phyloP scores from a whole-genome alignment of 352 stramenopile genomes.

The Phytophthora pinifolia region DNA sequence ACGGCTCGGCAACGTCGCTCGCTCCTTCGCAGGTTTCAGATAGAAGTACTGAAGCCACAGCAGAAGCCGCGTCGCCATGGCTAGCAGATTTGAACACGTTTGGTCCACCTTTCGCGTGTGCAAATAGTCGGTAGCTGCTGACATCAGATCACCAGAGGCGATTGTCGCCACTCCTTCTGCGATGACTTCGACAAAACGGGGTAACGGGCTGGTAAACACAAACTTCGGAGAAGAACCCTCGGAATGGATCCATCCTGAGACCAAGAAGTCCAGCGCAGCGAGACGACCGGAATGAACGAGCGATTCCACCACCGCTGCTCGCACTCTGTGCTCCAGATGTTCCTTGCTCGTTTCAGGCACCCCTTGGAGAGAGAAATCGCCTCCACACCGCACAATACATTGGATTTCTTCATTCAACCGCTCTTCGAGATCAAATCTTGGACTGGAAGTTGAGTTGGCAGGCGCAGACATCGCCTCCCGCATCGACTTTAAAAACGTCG shows the following conservation, averaged over 20 bases:
- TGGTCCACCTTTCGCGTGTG: slow-evolving; percentile 69
- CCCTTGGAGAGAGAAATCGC: slow-evolving; percentile 38
- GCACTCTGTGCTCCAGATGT: slow-evolving; percentile 37
- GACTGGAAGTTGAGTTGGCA: slow-evolving; percentile 9
- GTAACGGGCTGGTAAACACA: slow-evolving; percentile 43
- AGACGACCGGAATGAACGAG: slow-evolving; percentile 50
- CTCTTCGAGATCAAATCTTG: slow-evolving; percentile 47
- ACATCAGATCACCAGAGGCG: slow-evolving; percentile 55
- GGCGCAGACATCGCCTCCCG: slow-evolving; percentile 31
- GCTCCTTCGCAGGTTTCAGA: slow-evolving; percentile 37
- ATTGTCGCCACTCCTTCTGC: slow-evolving; percentile 53
- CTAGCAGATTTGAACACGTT: slow-evolving; percentile 61
- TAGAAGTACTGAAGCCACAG: slow-evolving; percentile 74
- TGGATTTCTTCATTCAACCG: slow-evolving; percentile 54
- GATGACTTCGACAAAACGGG: slow-evolving; percentile 61
- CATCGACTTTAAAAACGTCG: slow-evolving; percentile 42
- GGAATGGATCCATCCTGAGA: slow-evolving; percentile 44
- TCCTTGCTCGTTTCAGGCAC: slow-evolving; percentile 47
- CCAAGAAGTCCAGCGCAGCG: slow-evolving; percentile 59
- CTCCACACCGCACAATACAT: slow-evolving; percentile 34
- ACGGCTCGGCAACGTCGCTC: slow-evolving; percentile 31
- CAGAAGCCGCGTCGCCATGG: slow-evolving; percentile 49
- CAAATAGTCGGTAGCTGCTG: slow-evolving; percentile 46
- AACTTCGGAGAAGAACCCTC: slow-evolving; percentile 13
- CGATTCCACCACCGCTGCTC: slow-evolving; percentile 43